These are phyloP conservation scores for Salvia splendens DNA, from an alignment of 257 asterid species.

Conservation along the genomic window DNA sequence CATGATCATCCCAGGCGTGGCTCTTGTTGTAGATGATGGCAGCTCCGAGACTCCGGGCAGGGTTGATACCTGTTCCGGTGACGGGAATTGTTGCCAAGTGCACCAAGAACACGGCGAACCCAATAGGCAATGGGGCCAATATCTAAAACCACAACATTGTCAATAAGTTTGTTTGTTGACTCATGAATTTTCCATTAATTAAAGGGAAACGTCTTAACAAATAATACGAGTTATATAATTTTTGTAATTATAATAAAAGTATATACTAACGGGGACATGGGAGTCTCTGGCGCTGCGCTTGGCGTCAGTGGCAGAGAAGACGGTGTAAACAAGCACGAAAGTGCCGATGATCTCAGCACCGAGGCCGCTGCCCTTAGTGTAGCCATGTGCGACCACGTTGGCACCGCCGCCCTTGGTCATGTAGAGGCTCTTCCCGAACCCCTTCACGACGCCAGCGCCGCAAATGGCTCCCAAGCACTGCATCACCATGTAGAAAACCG, in stretches of 20 bases:
- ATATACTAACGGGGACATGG: slow-evolving; percentile 45
- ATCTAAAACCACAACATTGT: slow-evolving; percentile 21
- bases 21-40: slow-evolving; percentile 50
- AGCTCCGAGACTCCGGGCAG: slow-evolving; percentile 46
- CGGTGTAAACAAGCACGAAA: slow-evolving; percentile 28
- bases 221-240: no score
- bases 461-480: slow-evolving; percentile 49
- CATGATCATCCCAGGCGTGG: slow-evolving; percentile 44
- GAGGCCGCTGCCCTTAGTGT: slow-evolving; percentile 50
- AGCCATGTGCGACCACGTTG: slow-evolving; percentile 40
- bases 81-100: slow-evolving; percentile 50
- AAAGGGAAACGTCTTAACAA: no score
- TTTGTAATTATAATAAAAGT: no score
- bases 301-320: slow-evolving; percentile 54
- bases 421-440: slow-evolving; percentile 39
- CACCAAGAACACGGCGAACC: slow-evolving; percentile 50
- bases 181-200: no score
- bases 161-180: no score
- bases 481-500: slow-evolving; percentile 48
- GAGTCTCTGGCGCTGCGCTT: slow-evolving; percentile 56
- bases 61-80: slow-evolving; percentile 50
- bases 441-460: slow-evolving; percentile 52
- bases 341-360: slow-evolving; percentile 52
- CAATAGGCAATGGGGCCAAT: slow-evolving; percentile 51
- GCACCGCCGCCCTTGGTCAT: slow-evolving; percentile 49